Conservation (phyloP, 768 basidiomycete genomes). For the Lentinula guzmanii region DNA sequence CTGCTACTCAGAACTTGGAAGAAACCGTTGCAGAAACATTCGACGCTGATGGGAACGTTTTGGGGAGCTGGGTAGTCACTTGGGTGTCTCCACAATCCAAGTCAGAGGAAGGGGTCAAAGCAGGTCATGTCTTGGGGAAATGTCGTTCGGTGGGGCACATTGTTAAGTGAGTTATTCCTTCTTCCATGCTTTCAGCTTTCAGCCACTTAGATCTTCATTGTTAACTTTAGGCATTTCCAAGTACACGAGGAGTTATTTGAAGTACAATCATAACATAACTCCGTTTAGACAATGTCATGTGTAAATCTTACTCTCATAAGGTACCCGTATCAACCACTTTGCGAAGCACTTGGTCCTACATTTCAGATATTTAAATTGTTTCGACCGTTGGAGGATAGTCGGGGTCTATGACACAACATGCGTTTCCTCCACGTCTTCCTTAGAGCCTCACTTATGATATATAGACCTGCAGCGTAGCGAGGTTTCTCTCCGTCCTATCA, state of each 20-base stretch:
- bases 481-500: too few relatives aligned
- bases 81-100: slow-evolving; percentile 41
- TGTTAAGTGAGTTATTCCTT: slow-evolving; percentile 44
- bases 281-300: too few relatives aligned
- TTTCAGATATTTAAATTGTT: too few relatives aligned
- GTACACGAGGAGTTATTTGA: slow-evolving; percentile 40
- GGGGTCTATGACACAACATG: too few relatives aligned
- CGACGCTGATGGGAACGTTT: slow-evolving; percentile 47
- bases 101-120: background rate
- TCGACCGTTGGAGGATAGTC: too few relatives aligned
- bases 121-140: slow-evolving; percentile 44
- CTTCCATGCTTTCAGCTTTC: background rate
- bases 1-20: slow-evolving; percentile 22
- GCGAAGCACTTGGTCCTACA: too few relatives aligned
- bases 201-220: background rate
- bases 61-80: slow-evolving; percentile 75
- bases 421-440: too few relatives aligned
- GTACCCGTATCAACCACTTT: too few relatives aligned
- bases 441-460: too few relatives aligned
- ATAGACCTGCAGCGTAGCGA: too few relatives aligned
- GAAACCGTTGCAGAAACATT: slow-evolving; percentile 80
- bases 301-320: too few relatives aligned
- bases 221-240: slow-evolving; percentile 32
- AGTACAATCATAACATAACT: background rate
- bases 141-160: slow-evolving; percentile 63